These are phyloP conservation scores for Schizochytrium sp. DNA, from an alignment of 108 stramenopile species.

Conservation along the genomic window DNA sequence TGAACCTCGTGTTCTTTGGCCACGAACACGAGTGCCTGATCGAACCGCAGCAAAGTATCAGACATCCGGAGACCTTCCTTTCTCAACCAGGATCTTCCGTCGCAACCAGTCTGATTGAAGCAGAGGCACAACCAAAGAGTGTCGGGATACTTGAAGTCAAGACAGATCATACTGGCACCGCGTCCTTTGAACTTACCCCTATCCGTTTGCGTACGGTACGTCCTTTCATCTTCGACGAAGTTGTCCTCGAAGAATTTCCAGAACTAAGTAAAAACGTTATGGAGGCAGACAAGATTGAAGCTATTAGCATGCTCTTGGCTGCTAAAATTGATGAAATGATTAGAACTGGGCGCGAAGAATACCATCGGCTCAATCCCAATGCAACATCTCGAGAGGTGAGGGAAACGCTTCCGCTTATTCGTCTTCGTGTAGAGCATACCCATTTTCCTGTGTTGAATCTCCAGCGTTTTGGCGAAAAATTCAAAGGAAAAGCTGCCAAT, in stretches of 20 bases:
- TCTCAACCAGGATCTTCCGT: constrained; percentile 94
- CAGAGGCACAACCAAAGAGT: constrained; percentile 90
- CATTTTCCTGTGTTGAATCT: constrained; percentile 91
- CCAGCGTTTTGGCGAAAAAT: constrained; percentile 78
- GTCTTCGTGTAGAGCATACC: constrained; percentile 93
- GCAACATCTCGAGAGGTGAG: constrained; percentile 70
- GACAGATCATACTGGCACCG: constrained; percentile 63
- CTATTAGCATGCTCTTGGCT: constrained; percentile 78
- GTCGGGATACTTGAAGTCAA: constrained; percentile 81
- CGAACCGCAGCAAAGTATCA: constrained; percentile 84
- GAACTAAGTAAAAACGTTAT: constrained; percentile 65
- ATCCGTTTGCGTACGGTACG: constrained; percentile 81
- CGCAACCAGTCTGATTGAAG: constrained; percentile 86
- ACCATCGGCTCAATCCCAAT: constrained; percentile 67
- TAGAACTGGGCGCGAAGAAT: constrained; percentile 70
- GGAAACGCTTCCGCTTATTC: constrained; percentile 83
- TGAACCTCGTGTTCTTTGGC: constrained; percentile 92
- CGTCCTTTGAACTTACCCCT: constrained; percentile 63
- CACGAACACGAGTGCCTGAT: constrained; percentile 94
- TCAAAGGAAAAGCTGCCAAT: constrained; percentile 71
- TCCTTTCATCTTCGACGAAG: constrained; percentile 82
- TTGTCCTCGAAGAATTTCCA: constrained; percentile 70
- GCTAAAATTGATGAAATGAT: constrained; percentile 81
- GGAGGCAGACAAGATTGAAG: constrained; percentile 79
- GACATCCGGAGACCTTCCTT: constrained; percentile 89